Conservation (phyloP, 176 grass and related monocot species). For the Calamus simplicifolius region DNA sequence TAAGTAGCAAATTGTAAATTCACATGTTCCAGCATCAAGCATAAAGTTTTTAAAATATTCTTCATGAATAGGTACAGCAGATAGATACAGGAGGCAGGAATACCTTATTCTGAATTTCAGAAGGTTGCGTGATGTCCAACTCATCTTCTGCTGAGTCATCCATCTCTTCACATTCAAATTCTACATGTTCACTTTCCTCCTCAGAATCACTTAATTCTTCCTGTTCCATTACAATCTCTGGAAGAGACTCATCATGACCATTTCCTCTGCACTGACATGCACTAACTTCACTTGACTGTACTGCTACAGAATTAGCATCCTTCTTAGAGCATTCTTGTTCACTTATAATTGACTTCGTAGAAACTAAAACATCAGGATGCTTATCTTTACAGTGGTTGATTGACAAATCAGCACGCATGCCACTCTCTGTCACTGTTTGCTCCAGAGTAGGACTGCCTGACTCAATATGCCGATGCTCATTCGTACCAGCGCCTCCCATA, state of each 20-base stretch:
- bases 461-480: constrained; percentile 1
- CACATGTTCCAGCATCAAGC: too few relatives aligned
- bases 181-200: constrained; percentile 62
- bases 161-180: constrained; percentile 37
- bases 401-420: constrained; percentile 20
- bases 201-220: constrained; percentile 93
- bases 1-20: too few relatives aligned
- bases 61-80: too few relatives aligned
- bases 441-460: constrained; percentile 3
- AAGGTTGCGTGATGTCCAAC: not conserved
- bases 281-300: constrained; percentile 27
- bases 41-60: too few relatives aligned
- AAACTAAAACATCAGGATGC: constrained; percentile 5
- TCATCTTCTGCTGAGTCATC: constrained; percentile 12
- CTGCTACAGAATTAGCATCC: constrained; percentile 18
- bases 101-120: constrained; percentile 4
- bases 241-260: constrained; percentile 55
- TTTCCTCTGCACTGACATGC: constrained; percentile 28
- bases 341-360: constrained; percentile 8
- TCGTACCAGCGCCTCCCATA: constrained; percentile 11
- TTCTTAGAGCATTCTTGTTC: constrained; percentile 23
- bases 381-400: not conserved
- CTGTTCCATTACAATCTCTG: constrained; percentile 86
- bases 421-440: constrained; percentile 4
- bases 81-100: too few relatives aligned